These are phyloP conservation scores for Bipolaris sorokiniana DNA, from an alignment of 2,329 filamentous ascomycete species.

Conservation along the genomic window DNA sequence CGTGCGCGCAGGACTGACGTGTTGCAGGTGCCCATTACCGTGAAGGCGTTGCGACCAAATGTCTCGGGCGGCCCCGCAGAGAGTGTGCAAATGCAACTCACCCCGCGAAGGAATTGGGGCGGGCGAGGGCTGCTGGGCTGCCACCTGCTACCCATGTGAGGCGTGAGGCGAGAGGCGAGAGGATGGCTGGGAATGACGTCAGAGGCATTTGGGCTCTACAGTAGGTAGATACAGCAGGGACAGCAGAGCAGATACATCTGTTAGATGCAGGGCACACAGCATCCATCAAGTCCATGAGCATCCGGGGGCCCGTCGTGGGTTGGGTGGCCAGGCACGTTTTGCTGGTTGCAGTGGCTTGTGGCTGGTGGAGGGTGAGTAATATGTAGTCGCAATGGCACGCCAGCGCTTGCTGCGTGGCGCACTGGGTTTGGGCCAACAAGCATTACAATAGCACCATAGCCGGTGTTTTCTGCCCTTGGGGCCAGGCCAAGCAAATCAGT, in stretches of 20 bases:
- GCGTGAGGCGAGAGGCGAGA: background rate
- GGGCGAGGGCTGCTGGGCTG: constrained; percentile 89
- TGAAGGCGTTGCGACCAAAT: constrained; percentile 65
- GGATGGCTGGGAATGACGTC: background rate
- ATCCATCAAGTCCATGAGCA: background rate
- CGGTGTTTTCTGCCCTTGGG: constrained; percentile 31
- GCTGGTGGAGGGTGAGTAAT: constrained; percentile 8
- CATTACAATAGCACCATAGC: constrained; percentile 49
- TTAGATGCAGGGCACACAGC: background rate
- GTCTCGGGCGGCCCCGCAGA: constrained; percentile 42
- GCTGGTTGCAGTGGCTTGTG: background rate
- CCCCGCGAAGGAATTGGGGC: constrained; percentile 82
- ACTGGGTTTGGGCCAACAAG: constrained; percentile 40
- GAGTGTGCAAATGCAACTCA: constrained; percentile 73
- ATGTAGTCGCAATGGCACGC: constrained; percentile 10
- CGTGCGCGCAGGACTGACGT: constrained; percentile 31
- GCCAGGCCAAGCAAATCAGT: background rate
- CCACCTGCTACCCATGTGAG: constrained; percentile 79
- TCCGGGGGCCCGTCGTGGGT: background rate
- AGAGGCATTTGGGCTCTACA: background rate
- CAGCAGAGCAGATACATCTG: background rate
- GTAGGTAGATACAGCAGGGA: background rate
- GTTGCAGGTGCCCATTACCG: constrained; percentile 69
- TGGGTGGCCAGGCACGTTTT: background rate
- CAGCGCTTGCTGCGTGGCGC: constrained; percentile 43